A percentile compares a stretch with the other conserved stretches of the same genome.
Evolutionary conservation across 2,329 filamentous ascomycete genomes (phyloP).

Genomic region (Cladosporium phlei): DNA sequence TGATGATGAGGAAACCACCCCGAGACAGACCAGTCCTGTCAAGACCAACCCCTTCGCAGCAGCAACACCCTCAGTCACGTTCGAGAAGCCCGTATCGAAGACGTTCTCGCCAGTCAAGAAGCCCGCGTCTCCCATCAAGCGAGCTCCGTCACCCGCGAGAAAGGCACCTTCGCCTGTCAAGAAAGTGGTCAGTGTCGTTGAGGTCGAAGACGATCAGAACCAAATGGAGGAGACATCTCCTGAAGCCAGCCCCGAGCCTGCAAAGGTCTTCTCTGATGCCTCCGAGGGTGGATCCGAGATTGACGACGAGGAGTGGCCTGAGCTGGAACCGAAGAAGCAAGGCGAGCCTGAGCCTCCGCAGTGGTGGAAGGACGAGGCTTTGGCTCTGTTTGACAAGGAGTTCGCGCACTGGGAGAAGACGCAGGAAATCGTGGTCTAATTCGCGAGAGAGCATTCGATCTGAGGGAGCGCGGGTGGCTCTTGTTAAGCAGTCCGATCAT

Average conservation of each 20-base stretch:
- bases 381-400: not conserved
- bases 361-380: not conserved
- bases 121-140: not conserved
- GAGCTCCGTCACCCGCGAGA: not conserved
- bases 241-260: conserved; percentile 3
- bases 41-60: not conserved
- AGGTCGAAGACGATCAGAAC: not conserved
- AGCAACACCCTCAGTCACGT: not conserved
- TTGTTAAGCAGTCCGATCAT: too few relatives aligned
- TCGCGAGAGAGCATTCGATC: too few relatives aligned
- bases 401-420: conserved; percentile 4
- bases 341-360: conserved; percentile 4
- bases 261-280: conserved; percentile 1
- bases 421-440: too few relatives aligned
- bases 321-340: conserved; percentile 1
- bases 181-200: not conserved
- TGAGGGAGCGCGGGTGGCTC: too few relatives aligned
- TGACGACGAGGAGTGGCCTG: conserved; percentile 7
- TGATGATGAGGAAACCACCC: conserved; percentile 13
- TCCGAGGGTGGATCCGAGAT: not conserved
- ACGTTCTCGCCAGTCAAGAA: not conserved
- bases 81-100: not conserved
- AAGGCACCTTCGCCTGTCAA: conserved; percentile 3
- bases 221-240: not conserved
- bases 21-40: conserved; percentile 1